These are phyloP conservation scores for Colletotrichum noveboracense DNA, from an alignment of 2,329 filamentous ascomycete species.

Conservation along the genomic window DNA sequence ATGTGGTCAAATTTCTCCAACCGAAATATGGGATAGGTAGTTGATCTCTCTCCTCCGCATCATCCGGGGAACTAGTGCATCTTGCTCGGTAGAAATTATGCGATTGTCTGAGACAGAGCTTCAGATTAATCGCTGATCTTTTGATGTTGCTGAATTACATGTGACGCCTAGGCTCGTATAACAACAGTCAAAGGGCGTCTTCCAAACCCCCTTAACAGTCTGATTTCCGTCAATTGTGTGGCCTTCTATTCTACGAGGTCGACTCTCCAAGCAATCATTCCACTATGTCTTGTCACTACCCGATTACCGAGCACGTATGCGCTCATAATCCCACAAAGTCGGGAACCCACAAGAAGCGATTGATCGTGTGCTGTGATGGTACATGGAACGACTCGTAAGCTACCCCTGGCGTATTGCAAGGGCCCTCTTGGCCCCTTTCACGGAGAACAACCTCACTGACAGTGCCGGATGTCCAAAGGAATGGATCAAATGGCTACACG, in stretches of 20 bases:
- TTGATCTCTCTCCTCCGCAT: neutral
- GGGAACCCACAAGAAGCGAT: conserved; percentile 22
- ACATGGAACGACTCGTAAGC: conserved; percentile 36
- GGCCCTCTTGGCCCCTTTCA: fast-evolving
- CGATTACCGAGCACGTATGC: neutral
- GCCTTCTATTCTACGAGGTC: neutral
- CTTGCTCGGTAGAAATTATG: neutral
- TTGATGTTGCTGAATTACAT: neutral
- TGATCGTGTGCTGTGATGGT: conserved; percentile 41
- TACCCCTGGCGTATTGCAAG: neutral
- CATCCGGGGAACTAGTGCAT: neutral
- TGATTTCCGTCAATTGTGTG: neutral
- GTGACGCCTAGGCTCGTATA: neutral
- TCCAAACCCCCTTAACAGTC: neutral
- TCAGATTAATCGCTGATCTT: neutral
- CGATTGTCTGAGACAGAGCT: neutral
- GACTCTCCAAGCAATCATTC: neutral
- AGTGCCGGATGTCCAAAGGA: neutral
- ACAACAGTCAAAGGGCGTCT: neutral
- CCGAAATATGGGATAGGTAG: neutral
- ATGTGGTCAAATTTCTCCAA: neutral
- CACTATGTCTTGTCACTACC: neutral
- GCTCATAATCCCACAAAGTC: neutral
- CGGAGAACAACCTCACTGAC: neutral
- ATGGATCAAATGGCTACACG: neutral